phyloP scores from a whole-genome alignment of 768 basidiomycete genomes.

The Tulasnella sp. region DNA sequence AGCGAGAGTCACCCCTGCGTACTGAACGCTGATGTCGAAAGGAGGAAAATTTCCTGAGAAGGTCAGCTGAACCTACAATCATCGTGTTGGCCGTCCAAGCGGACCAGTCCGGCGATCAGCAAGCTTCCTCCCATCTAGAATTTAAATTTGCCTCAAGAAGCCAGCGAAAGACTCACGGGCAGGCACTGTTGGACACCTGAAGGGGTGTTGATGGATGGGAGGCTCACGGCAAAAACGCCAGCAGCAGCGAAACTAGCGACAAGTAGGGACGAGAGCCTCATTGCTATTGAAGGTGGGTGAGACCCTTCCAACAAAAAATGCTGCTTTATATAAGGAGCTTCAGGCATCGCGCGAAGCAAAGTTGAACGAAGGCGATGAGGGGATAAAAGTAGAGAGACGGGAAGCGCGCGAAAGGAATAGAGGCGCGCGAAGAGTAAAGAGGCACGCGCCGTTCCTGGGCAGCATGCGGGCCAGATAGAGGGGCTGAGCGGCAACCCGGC shows the following conservation, averaged over 20 bases:
- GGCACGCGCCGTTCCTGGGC: not conserved
- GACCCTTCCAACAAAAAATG: not conserved
- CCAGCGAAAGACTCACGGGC: not conserved
- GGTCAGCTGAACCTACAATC: not conserved
- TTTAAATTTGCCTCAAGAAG: too few relatives aligned
- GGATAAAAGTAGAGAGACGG: not conserved
- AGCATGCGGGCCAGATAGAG: too few relatives aligned
- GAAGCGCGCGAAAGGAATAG: not conserved
- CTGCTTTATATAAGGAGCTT: not conserved
- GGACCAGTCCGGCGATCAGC: too few relatives aligned
- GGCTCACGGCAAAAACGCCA: not conserved
- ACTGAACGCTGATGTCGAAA: slow-evolving; percentile 30
- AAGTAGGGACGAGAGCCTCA: not conserved
- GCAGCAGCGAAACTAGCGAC: not conserved
- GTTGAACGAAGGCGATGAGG: not conserved
- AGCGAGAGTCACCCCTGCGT: slow-evolving; percentile 30
- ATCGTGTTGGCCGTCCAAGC: not conserved
- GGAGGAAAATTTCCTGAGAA: slow-evolving; percentile 17
- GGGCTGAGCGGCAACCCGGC: too few relatives aligned
- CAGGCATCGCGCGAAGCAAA: not conserved
- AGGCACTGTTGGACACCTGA: not conserved
- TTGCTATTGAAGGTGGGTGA: not conserved
- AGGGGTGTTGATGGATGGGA: slow-evolving; percentile 14
- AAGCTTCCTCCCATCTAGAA: not conserved
- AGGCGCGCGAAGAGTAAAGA: not conserved